phyloP scores from a whole-genome alignment of 2,329 filamentous ascomycete species.

The Uncinocarpus reesii region DNA sequence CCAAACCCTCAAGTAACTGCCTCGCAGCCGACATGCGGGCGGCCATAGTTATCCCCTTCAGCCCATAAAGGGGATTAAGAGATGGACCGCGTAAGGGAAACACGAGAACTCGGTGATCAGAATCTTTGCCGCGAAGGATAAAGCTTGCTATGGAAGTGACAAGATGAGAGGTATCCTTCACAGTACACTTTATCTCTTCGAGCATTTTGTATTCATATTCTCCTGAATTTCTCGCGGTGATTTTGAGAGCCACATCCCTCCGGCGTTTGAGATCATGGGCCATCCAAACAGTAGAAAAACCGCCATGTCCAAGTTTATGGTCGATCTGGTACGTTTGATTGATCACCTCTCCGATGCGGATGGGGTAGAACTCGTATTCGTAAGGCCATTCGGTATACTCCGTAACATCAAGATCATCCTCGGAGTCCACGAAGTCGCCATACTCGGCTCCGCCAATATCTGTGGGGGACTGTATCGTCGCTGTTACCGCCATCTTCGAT shows the following conservation, averaged over 20 bases:
- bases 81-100: slow-evolving; percentile 21
- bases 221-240: slow-evolving; percentile 3
- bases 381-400: slow-evolving; percentile 11
- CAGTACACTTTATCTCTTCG: slow-evolving; percentile 5
- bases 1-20: too few species aligned
- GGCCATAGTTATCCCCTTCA: neutral
- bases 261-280: slow-evolving; percentile 13
- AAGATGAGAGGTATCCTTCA: slow-evolving; percentile 15
- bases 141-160: slow-evolving; percentile 12
- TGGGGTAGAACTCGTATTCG: slow-evolving; percentile 13
- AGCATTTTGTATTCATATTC: slow-evolving; percentile 11
- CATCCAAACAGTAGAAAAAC: slow-evolving; percentile 17
- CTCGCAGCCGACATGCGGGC: too few species aligned
- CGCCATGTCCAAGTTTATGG: slow-evolving; percentile 14
- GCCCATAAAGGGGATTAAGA: slow-evolving; percentile 14
- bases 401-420: slow-evolving; percentile 7
- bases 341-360: slow-evolving; percentile 14
- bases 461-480: slow-evolving; percentile 4
- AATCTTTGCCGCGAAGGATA: slow-evolving; percentile 10
- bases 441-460: slow-evolving; percentile 3
- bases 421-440: slow-evolving; percentile 13
- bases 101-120: slow-evolving; percentile 17
- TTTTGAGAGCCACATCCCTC: slow-evolving; percentile 16
- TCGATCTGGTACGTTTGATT: slow-evolving; percentile 13
- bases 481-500: slow-evolving; percentile 8